Evolutionary conservation across 495 filamentous ascomycete genomes (phyloP).

Genomic region (Aspergillus sclerotiicarbonarius): DNA sequence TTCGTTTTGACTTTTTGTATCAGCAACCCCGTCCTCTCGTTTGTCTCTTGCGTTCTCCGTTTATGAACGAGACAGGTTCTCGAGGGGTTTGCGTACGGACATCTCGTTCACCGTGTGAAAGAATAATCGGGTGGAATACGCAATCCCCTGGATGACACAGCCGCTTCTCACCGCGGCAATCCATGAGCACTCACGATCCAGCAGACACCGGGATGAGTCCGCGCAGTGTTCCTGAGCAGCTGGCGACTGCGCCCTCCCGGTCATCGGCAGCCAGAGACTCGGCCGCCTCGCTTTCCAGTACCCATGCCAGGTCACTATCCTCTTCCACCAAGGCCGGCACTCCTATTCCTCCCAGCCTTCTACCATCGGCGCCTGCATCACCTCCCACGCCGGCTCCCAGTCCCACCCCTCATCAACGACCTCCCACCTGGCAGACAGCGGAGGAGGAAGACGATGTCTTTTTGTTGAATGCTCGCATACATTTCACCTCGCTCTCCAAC

Average conservation of each 20-base stretch:
- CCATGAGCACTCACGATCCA: conserved; percentile 33
- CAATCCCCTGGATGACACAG: conserved; percentile 15
- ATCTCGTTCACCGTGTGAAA: conserved; percentile 11
- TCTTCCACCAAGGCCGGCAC: conserved; percentile 51
- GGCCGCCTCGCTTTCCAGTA: conserved; percentile 32
- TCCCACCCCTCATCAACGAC: conserved; percentile 61
- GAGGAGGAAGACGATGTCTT: conserved; percentile 58
- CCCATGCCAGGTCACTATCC: conserved; percentile 50
- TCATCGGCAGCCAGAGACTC: conserved; percentile 35
- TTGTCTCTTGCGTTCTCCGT: conserved; percentile 10
- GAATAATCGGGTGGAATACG: conserved; percentile 8
- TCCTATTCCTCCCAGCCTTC: conserved; percentile 56
- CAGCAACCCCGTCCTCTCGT: conserved; percentile 3
- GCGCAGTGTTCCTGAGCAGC: conserved; percentile 29
- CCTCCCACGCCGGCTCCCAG: conserved; percentile 69
- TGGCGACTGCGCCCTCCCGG: conserved; percentile 27
- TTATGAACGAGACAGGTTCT: conserved; percentile 14
- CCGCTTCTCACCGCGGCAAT: conserved; percentile 15
- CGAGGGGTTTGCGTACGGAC: conserved; percentile 11
- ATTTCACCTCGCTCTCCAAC: conserved; percentile 54
- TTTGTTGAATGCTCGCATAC: conserved; percentile 51
- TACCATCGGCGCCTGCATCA: conserved; percentile 65
- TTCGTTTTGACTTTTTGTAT: conserved; percentile 4
- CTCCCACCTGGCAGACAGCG: conserved; percentile 56
- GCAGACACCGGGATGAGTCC: conserved; percentile 31